Base-by-base conservation (phyloP, 257 asterid genomes). In the Jacaranda copaia region DNA sequence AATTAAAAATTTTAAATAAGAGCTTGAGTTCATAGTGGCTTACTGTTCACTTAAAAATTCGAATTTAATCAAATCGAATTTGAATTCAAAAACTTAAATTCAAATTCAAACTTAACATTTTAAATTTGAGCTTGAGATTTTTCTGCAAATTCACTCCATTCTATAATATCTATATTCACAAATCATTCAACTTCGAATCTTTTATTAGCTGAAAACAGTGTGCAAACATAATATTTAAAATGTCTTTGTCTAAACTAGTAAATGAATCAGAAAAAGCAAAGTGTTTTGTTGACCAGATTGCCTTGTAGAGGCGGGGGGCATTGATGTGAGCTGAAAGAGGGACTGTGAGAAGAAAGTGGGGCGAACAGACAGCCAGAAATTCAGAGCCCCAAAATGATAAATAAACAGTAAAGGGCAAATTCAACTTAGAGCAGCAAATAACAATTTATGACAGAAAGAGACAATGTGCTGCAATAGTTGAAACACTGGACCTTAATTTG, bases 401-500 rank as follows among this genome's bases (percentile, higher is more conserved):
- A 25, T 58, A 8, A 25, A 3, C 5, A 4, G 19, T 9, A 63
- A 38, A 63, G 15, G 38, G 13, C 5, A 63, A 13, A 35, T 12
- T 2, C 38, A 58, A 58, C 14, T 58, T 20, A 16, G 39, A 15
- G 5, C n/a, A 51, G 16, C 15, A 11, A 35, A 35, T 58, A 18
- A 59, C 2, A 59, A 25, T 20, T 20, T 14, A 20, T 3, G 6
- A 55, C 8, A 10, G 35, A 19, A 58, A 52, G 75, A 48, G 74
- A 56, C 81, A 81, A 67, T 64, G 61, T 81, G 84, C 82, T 77
- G 84, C 78, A 78, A 81, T 68, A 70, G 76, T 68, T 70, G 80
- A 75, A 78, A 78, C 77, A 52, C n/a, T 46, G 49, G 68, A 77
- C 57, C 45, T 69, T 43, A 59, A 59, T 20, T 73, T 68, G 79